phyloP scores from a whole-genome alignment of 1,284 basidiomycete species.

The Cerioporus squamosus region DNA sequence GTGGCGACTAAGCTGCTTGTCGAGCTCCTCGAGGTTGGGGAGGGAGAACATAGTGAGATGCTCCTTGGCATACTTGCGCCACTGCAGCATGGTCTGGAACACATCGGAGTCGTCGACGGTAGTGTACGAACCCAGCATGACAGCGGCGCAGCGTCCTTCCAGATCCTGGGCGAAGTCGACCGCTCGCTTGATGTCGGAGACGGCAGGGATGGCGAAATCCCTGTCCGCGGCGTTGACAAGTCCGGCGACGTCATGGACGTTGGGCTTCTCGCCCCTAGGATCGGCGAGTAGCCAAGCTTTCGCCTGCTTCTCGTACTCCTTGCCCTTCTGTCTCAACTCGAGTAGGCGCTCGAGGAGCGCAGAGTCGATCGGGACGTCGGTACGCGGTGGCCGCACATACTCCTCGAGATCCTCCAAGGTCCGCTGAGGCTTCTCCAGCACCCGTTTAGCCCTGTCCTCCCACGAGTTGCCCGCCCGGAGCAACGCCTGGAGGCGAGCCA shows the following conservation, averaged over 20 bases:
- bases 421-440: conserved; percentile 68
- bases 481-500: conserved; percentile 60
- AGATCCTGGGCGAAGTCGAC: conserved; percentile 75
- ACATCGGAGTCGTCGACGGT: conserved; percentile 60
- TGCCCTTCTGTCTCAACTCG: conserved; percentile 64
- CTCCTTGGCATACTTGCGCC: conserved; percentile 70
- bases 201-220: conserved; percentile 69
- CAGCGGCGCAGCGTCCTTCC: conserved; percentile 72
- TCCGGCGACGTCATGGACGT: conserved; percentile 66
- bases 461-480: conserved; percentile 68
- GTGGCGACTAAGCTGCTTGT: conserved; percentile 66
- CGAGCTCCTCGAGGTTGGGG: conserved; percentile 72
- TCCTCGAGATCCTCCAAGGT: conserved; percentile 75
- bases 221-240: conserved; percentile 72
- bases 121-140: conserved; percentile 66
- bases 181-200: conserved; percentile 67
- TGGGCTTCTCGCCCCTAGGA: conserved; percentile 54
- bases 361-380: conserved; percentile 65
- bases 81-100: conserved; percentile 70
- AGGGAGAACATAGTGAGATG: conserved; percentile 74
- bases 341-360: conserved; percentile 62
- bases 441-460: conserved; percentile 66
- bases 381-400: conserved; percentile 57
- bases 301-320: conserved; percentile 78
- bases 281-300: conserved; percentile 67